Percentiles rank a stretch among this genome's conserved stretches.
Conservation (phyloP, 2,329 filamentous ascomycete species). For the Leptosphaerulina australis region DNA sequence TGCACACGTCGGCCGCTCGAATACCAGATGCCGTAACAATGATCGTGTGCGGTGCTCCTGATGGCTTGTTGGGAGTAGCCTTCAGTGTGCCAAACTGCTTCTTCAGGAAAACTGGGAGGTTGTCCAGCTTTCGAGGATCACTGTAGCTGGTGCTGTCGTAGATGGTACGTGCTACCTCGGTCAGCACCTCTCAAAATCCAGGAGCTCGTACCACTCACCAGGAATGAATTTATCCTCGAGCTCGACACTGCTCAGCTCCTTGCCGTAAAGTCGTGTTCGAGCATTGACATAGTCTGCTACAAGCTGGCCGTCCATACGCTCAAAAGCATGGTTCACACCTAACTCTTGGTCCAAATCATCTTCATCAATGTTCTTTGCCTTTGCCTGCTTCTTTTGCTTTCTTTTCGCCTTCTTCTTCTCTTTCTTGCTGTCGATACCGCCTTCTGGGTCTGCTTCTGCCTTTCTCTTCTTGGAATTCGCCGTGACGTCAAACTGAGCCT, state of each 20-base stretch:
- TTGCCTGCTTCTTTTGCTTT: conserved; percentile 64
- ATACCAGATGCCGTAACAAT: conserved; percentile 85
- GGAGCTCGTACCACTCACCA: conserved; percentile 58
- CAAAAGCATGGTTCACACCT: conserved; percentile 78
- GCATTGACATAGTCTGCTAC: conserved; percentile 86
- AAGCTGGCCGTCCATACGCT: conserved; percentile 80
- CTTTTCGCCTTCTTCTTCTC: conserved; percentile 46
- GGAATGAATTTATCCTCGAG: conserved; percentile 81
- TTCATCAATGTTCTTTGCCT: conserved; percentile 68
- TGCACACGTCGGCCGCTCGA: conserved; percentile 81
- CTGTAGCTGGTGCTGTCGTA: conserved; percentile 79
- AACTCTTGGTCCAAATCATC: conserved; percentile 56
- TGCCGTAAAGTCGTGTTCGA: conserved; percentile 76
- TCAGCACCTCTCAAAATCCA: conserved; percentile 15
- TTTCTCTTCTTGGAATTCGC: conserved; percentile 52
- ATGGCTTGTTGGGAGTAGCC: conserved; percentile 66
- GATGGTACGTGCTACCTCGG: conserved; percentile 69
- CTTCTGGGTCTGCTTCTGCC: conserved; percentile 42
- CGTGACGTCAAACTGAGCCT: conserved; percentile 47
- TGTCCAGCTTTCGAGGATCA: conserved; percentile 69
- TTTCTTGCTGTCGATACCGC: conserved; percentile 44
- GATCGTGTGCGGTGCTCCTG: conserved; percentile 73
- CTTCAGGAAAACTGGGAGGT: conserved; percentile 81
- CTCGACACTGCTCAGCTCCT: conserved; percentile 81
- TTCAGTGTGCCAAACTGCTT: conserved; percentile 65